Conservation (phyloP, 2,329 filamentous ascomycete species). For the Aspergillus proliferans region DNA sequence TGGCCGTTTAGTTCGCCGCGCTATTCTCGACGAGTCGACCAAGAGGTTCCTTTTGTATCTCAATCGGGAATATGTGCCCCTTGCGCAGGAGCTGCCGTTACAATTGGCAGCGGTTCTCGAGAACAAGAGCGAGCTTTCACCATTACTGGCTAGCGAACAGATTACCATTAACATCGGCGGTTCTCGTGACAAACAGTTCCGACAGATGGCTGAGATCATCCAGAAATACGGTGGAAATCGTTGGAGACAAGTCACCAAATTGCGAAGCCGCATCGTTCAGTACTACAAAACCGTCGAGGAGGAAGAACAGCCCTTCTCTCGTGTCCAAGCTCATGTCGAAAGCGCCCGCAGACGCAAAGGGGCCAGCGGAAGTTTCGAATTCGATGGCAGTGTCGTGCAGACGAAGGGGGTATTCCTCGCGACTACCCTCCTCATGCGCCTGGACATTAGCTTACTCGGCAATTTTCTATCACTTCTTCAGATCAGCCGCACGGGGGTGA, state of each 20-base stretch:
- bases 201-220: constrained; percentile 14
- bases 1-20: constrained; percentile 55
- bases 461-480: constrained; percentile 33
- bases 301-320: constrained; percentile 35
- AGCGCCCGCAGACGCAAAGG: constrained; percentile 23
- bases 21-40: constrained; percentile 56
- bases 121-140: not conserved
- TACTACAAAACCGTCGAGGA: constrained; percentile 28
- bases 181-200: constrained; percentile 18
- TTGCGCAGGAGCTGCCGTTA: constrained; percentile 31
- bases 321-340: constrained; percentile 30
- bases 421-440: constrained; percentile 41
- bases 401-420: constrained; percentile 39
- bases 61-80: constrained; percentile 36
- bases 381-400: constrained; percentile 28
- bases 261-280: constrained; percentile 23
- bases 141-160: not conserved
- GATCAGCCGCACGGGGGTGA: constrained; percentile 6
- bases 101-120: constrained; percentile 22
- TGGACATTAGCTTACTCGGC: constrained; percentile 44
- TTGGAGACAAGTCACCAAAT: constrained; percentile 18
- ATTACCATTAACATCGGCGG: constrained; percentile 6
- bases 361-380: constrained; percentile 15
- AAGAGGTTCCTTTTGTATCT: constrained; percentile 59
- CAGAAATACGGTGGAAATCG: constrained; percentile 15